Base-by-base conservation (phyloP, 441 rosid species). In the Erodium moschatum region DNA sequence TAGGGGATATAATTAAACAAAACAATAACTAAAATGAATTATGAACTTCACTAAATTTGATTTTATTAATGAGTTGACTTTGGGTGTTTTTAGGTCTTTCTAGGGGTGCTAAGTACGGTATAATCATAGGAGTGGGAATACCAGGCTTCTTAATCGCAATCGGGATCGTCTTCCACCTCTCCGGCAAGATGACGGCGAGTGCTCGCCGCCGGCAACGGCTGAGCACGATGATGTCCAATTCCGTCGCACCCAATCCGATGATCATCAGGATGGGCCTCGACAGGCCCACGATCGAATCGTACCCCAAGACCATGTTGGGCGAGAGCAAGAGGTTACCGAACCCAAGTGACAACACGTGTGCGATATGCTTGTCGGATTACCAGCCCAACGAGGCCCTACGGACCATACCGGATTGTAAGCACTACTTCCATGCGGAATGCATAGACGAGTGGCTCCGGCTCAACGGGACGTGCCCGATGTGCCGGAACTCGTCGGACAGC, bases 271-370 rank as follows among this genome's bases (percentile, higher is more conserved):
- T 13, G 33, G 69, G 69, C 54, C 63, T 71, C 0, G 64, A 65
- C 29, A 27, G 13, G 13, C 20, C 64, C 33, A 71, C n/a, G 0
- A 0, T 33, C 10, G 35, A 65, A 2, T 9, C 21, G 42, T 33
- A 8, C 50, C 63, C 52, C 2, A 1, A 15, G 35, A 33, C 52
- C 6, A 3, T 52, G 29, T 50, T 70, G 13, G 52, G 54, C 0
- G 54, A 65, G 8, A 70, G 73, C n/a, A 19, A 15, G 20, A 5
- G 1, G n/a, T 35, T 70, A 24, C 69, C 65, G 21, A 20, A 64
- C 12, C 73, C 73, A 13, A 33, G 52, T 12, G 64, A 65, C 50
- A 18, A 29, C 19, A 13, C 64, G 0, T 33, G 73, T 13, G 19
- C 73, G 3, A 7, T 65, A 5, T 33, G 64, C 16, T 21, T 50